These are phyloP conservation scores for Penicillium taxi DNA, from an alignment of 495 filamentous ascomycete genomes.

Conservation along the genomic window DNA sequence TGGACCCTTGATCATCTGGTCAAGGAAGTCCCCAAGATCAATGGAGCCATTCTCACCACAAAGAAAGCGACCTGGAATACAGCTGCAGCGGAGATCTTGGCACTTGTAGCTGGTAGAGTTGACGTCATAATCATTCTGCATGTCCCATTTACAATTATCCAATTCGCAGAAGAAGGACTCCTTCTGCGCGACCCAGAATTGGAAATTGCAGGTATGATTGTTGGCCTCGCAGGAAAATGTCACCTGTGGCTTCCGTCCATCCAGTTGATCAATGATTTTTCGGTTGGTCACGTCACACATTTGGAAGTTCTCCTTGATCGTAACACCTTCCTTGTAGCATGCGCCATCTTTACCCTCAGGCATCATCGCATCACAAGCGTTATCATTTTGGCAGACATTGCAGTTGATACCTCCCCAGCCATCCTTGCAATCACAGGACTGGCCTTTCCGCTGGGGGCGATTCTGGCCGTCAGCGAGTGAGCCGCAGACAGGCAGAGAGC, in stretches of 20 bases:
- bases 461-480: conserved; percentile 74
- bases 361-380: conserved; percentile 80
- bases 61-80: conserved; percentile 84
- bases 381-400: conserved; percentile 81
- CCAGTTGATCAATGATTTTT: conserved; percentile 82
- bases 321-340: conserved; percentile 84
- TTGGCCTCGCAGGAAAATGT: conserved; percentile 86
- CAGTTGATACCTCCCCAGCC: conserved; percentile 99
- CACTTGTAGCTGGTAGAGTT: conserved; percentile 83
- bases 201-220: conserved; percentile 74
- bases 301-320: conserved; percentile 90
- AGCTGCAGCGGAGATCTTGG: conserved; percentile 74
- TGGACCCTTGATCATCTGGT: conserved; percentile 71
- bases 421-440: conserved; percentile 77
- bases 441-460: conserved; percentile 57
- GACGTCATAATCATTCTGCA: conserved; percentile 56
- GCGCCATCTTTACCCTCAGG: conserved; percentile 69
- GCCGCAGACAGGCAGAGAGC: conserved; percentile 78
- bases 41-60: conserved; percentile 87
- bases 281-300: conserved; percentile 95
- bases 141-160: conserved; percentile 66
- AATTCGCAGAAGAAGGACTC: conserved; percentile 97
- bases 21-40: conserved; percentile 83
- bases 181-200: conserved; percentile 90
- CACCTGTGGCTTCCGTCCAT: conserved; percentile 76